Evolutionary conservation across 179 eudicot genomes (phyloP), one percentile per base, ranked within the genome.

Genomic region (Actinidia polygama): DNA sequence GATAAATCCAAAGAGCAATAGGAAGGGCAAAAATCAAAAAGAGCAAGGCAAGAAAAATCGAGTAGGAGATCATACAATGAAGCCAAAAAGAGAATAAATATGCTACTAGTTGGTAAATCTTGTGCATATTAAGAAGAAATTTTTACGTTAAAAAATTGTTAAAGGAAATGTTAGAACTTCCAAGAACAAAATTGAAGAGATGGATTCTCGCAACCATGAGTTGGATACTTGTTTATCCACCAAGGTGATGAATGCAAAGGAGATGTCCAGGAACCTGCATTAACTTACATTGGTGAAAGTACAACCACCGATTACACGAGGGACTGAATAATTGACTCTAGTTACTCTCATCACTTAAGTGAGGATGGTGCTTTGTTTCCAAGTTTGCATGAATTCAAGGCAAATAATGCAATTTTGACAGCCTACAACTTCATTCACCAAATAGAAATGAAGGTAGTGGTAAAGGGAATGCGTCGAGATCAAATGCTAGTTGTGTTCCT

Each of bases 141-240:
- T 40, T 49, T 83, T 50, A 83, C 47, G 11, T 18, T 40, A 49
- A 9, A 44, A 4, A 14, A 16, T 61, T 18, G 81, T 75, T 4
- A 58, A 59, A 57, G 81, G 77, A 23, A 83, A 83, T 83, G 55
- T 70, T 55, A 77, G 73, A 40, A 7, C 79, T n/a, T 53, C 18
- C n/a, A 68, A 68, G 21, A 68, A 68, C 8, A 10, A 49, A 83
- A 77, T 47, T 6, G 40, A 8, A 5, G 10, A 36, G 49, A 7
- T 40, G 44, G 44, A 5, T 12, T 68, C 4, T 68, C 21, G 77
- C 58, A 19, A 40, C 16, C 10, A 62, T 1, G 70, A 67, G 21
- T 83, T 81, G 77, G 85, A 83, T 68, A 51, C 71, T 12, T 77
- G 85, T 51, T 70, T 83, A 24, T 40, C 81, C 10, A 68, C 51